Conservation (phyloP, 2,329 filamentous ascomycete species). For the Dothideomycetes sp. region DNA sequence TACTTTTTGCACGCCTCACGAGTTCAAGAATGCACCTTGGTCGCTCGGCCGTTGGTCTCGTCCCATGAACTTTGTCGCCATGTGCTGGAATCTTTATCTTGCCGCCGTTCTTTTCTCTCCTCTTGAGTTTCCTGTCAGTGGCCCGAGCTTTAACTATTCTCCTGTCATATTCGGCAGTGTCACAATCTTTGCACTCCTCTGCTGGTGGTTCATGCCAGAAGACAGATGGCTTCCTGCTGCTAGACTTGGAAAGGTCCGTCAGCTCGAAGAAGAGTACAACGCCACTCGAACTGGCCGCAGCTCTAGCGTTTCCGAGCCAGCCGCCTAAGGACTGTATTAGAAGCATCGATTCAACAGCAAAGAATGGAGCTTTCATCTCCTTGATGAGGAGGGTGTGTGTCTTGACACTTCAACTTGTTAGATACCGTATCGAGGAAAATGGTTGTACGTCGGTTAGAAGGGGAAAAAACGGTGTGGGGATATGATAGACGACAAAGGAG, state of each 20-base stretch:
- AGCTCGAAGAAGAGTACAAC: conserved; percentile 21
- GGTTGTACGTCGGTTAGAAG: too few species aligned
- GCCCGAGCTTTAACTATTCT: conserved; percentile 28
- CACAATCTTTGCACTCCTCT: conserved; percentile 30
- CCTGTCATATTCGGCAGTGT: conserved; percentile 32
- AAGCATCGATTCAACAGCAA: too few species aligned
- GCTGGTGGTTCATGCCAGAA: conserved; percentile 29
- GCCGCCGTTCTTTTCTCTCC: conserved; percentile 32
- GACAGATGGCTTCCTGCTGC: conserved; percentile 28
- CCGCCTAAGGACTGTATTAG: not conserved
- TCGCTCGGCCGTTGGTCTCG: conserved; percentile 29
- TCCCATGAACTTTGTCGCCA: conserved; percentile 28
- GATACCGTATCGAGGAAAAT: too few species aligned
- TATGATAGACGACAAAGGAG: too few species aligned
- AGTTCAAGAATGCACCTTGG: conserved; percentile 29
- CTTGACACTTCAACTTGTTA: too few species aligned
- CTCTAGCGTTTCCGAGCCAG: conserved; percentile 7
- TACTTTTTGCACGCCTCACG: conserved; percentile 29
- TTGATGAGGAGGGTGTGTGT: too few species aligned
- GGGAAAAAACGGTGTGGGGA: too few species aligned
- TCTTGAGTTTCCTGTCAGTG: conserved; percentile 28
- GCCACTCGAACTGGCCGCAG: conserved; percentile 10
- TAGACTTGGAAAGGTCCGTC: conserved; percentile 24
- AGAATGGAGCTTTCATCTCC: too few species aligned
- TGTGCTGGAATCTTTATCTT: conserved; percentile 32